phyloP scores from a whole-genome alignment of 140 eudicot genomes.

The Bidens hawaiensis region DNA sequence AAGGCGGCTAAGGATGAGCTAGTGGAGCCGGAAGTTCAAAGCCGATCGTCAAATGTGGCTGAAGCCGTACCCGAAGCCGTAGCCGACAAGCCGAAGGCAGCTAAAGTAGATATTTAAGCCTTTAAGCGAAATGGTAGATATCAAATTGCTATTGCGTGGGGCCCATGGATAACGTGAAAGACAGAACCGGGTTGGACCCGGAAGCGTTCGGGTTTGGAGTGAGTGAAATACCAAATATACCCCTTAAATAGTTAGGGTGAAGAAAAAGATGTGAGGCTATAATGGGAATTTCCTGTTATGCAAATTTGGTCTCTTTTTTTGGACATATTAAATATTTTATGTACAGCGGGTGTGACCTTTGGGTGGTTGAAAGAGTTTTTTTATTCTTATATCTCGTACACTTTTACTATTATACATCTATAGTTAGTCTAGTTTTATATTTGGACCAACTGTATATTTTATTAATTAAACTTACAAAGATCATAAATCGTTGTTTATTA shows the following conservation, averaged over 20 bases:
- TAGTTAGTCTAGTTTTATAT: no score
- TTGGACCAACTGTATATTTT: no score
- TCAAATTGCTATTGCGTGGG: conserved; percentile 15
- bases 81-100: no score
- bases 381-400: background rate
- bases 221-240: conserved; percentile 7
- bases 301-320: background rate
- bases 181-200: no score
- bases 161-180: background rate
- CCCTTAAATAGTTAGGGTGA: background rate
- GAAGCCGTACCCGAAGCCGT: conserved; percentile 22
- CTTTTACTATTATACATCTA: no score
- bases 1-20: conserved; percentile 34
- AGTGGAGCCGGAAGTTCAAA: conserved; percentile 57
- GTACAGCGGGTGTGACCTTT: conserved; percentile 5
- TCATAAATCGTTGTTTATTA: no score
- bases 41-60: conserved; percentile 37
- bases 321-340: no score
- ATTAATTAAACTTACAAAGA: no score
- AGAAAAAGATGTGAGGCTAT: conserved; percentile 18
- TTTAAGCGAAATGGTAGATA: background rate
- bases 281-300: conserved; percentile 12
- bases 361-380: background rate
- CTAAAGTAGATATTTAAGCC: no score
- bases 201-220: conserved; percentile 1